Conservation (phyloP, 768 basidiomycete species). For the Termitomyces sp. region DNA sequence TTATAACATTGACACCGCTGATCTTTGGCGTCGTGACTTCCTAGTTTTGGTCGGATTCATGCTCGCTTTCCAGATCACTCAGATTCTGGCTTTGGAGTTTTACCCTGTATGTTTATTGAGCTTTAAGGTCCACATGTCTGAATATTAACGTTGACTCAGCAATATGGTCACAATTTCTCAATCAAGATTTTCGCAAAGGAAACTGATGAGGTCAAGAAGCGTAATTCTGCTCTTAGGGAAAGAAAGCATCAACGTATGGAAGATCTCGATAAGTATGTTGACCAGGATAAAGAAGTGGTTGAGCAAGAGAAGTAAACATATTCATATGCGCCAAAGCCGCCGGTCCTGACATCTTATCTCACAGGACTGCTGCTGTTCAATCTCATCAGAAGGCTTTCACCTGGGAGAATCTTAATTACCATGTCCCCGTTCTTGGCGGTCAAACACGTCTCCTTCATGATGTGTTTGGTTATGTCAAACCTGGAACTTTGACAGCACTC, state of each 20-base stretch:
- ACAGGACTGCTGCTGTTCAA: constrained; percentile 14
- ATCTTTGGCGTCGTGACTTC: constrained; percentile 69
- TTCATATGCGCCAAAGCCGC: not conserved
- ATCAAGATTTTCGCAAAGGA: constrained; percentile 63
- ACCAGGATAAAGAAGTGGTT: constrained; percentile 3
- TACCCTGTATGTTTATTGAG: constrained; percentile 45
- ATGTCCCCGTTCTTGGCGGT: constrained; percentile 65
- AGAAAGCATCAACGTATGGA: constrained; percentile 44
- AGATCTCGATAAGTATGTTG: constrained; percentile 23
- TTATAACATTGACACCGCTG: constrained; percentile 43
- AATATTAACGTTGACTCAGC: constrained; percentile 26
- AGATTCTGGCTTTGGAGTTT: constrained; percentile 64
- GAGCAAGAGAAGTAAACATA: constrained; percentile 11
- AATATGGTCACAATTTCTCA: constrained; percentile 48
- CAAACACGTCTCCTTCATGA: constrained; percentile 65
- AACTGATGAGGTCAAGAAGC: constrained; percentile 46
- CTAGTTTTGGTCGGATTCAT: constrained; percentile 71
- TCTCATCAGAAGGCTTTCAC: constrained; percentile 63
- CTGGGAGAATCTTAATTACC: constrained; percentile 78
- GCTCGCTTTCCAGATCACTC: constrained; percentile 64
- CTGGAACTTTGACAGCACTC: constrained; percentile 83
- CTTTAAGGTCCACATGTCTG: not conserved
- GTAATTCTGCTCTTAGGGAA: constrained; percentile 50
- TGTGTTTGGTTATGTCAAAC: constrained; percentile 78
- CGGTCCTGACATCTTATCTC: not conserved